Base-by-base conservation (phyloP, 768 basidiomycete genomes). In the Hydnomerulius pinastri region DNA sequence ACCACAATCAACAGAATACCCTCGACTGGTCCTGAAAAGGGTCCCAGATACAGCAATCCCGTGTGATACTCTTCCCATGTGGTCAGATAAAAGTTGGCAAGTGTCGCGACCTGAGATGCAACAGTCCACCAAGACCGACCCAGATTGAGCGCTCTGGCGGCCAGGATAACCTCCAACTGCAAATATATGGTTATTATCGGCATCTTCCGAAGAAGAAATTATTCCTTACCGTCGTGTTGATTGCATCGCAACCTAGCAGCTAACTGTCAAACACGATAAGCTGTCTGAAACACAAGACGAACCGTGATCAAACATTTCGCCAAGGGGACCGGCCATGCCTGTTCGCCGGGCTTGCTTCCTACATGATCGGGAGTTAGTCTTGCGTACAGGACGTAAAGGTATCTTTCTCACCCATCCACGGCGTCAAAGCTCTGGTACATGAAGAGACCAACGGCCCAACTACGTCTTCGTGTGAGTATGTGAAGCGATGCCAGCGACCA, bases 301-400 rank as follows among this genome's bases (percentile, higher is more conserved):
- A 87, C 94, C 96, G 69, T 98, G 97, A 65, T 99, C 97, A 67
- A 99, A 99, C 85, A 98, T 87, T 68, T 99, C 91, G 15, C 97
- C 97, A 27, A 98, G 73, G 21, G 96, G 96, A 4, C 97, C 92
- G n/a, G 93, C 89, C 91, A 97, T 98, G 1, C 93, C 93, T 1
- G 94, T 96, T 43, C 96, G 74, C 54, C 97, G 76, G 18, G 97
- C 97, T 70, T 99, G 97, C 68, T 98, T 98, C 13, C 96, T 92
- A 56, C 3, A 40, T 37, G 20, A 24, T 2, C 2, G 17, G 23
- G 8, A 43, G 11, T 60, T 37, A 55, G 32, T 46, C 28, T 35
- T 11, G 58, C 40, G 23, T 51, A 61, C 54, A 63, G 53, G 43
- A 51, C 55, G 25, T 49, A n/a, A 12, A 46, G 51, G 15, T 12